Conservation (phyloP, 345 rosid genomes). For the Punica granatum region DNA sequence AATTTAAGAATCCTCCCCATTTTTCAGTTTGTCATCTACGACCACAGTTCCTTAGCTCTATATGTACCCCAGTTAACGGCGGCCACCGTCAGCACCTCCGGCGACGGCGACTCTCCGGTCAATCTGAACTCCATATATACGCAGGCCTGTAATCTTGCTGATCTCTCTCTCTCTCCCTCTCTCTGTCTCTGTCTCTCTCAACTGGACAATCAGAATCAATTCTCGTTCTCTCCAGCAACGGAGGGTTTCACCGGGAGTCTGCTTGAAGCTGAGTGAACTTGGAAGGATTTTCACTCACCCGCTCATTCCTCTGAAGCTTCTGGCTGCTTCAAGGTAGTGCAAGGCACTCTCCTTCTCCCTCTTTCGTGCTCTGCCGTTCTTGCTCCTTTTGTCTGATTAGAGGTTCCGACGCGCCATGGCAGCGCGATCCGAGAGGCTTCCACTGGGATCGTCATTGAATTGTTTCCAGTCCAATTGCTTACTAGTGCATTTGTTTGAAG, state of each 20-base stretch:
- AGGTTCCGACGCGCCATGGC: background rate
- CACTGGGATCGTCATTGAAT: background rate
- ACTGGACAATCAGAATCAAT: background rate
- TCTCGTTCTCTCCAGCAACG: background rate
- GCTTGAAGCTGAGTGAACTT: background rate
- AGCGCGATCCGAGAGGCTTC: background rate
- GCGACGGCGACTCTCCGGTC: background rate
- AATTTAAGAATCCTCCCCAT: slow-evolving; percentile 13
- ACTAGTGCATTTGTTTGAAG: background rate
- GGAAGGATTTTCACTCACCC: background rate
- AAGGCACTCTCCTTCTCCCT: background rate
- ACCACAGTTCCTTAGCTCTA: background rate
- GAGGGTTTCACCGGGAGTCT: background rate
- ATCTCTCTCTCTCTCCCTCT: background rate
- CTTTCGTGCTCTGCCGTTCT: background rate
- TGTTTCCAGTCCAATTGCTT: background rate
- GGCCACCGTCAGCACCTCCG: background rate
- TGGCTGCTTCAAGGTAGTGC: background rate
- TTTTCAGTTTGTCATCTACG: background rate
- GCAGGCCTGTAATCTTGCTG: too few relatives aligned
- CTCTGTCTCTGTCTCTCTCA: background rate
- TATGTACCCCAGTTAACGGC: background rate
- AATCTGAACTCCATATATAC: background rate
- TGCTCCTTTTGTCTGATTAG: background rate
- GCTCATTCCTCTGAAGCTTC: background rate